phyloP scores from a whole-genome alignment of 495 filamentous ascomycete species.

The Coniosporium apollinis region DNA sequence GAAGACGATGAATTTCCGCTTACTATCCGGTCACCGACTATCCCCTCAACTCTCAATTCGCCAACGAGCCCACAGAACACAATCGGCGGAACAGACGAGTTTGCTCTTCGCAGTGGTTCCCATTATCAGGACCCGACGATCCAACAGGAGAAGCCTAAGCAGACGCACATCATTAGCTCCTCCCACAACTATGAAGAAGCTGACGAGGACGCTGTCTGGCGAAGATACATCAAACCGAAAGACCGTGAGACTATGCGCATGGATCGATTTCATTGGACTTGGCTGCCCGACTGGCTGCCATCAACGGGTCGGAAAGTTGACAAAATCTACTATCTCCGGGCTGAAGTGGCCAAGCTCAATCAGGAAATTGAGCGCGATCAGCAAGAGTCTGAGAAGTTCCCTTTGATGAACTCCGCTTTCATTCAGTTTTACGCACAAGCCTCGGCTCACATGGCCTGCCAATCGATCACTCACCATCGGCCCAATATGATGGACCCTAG shows the following conservation, averaged over 20 bases:
- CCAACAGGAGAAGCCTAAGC: too few species aligned
- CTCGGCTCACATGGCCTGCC: slow-evolving; percentile 94
- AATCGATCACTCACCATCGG: slow-evolving; percentile 77
- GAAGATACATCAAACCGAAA: slow-evolving; percentile 59
- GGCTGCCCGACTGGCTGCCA: slow-evolving; percentile 57
- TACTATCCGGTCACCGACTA: background rate
- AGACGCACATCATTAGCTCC: too few species aligned
- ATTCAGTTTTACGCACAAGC: slow-evolving; percentile 98
- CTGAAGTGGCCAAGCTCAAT: slow-evolving; percentile 77
- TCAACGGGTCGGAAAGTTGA: slow-evolving; percentile 74
- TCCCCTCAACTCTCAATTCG: background rate
- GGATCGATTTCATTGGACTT: slow-evolving; percentile 63
- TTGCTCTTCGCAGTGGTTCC: too few species aligned
- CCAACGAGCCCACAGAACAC: background rate
- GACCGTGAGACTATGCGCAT: slow-evolving; percentile 77
- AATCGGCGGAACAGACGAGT: too few species aligned
- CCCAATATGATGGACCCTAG: slow-evolving; percentile 92
- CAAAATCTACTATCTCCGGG: slow-evolving; percentile 80
- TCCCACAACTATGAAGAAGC: slow-evolving; percentile 49
- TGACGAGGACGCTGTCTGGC: slow-evolving; percentile 58
- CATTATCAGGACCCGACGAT: too few species aligned
- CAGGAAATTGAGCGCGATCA: slow-evolving; percentile 89
- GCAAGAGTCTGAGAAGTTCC: slow-evolving; percentile 67
- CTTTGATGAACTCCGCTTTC: slow-evolving; percentile 93
- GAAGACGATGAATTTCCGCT: slow-evolving; percentile 31